Base-by-base conservation (phyloP, 1,284 basidiomycete species). In the Albatrellus sp. region DNA sequence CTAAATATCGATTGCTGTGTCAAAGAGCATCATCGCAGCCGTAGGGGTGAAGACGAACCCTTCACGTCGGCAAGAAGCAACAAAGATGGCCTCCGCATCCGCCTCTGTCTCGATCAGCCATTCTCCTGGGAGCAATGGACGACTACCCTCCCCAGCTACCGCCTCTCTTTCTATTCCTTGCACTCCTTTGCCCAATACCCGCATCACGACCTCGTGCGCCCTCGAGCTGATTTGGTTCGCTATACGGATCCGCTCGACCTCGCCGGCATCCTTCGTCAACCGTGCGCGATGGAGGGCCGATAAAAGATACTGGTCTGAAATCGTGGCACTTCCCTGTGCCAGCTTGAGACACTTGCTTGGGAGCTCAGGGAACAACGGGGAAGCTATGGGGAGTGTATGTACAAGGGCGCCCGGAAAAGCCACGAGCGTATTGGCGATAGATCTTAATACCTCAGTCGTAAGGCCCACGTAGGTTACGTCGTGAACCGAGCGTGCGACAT, bases 41-140 rank as follows among this genome's bases (percentile, higher is more conserved):
- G 12, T 35, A 28, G 39, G 11, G 9, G 16, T 24, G 40, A 37
- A 1, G 12, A 61, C 76, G 52, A 42, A 90, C 87, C 87, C 89
- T 63, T 88, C 79, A 49, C 88, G 70, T 41, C 87, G 68, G 61
- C 90, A 93, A 3, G 80, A 81, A 2, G 90, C 88, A 3, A 90
- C 85, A 51, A 94, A 96, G 4, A 92, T 71, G 0, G 90, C 91
- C 58, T 93, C 90, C 0, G 88, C 91, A 59, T 92, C 90, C 0
- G 77, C 81, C 62, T 96, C 91, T 55, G 84, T 87, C 65, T 88
- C 78, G 14, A 93, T 87, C 42, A 89, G 67, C 85, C 90, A 93
- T 56, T 89, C 80, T 2, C 76, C 68, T 1, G 77, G 77, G 4
- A 90, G 60, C 4, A 74, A 63, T 1, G 80, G 81, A 19, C 72